Conservation (phyloP, 2,329 filamentous ascomycete species). For the Neonectria hederae region DNA sequence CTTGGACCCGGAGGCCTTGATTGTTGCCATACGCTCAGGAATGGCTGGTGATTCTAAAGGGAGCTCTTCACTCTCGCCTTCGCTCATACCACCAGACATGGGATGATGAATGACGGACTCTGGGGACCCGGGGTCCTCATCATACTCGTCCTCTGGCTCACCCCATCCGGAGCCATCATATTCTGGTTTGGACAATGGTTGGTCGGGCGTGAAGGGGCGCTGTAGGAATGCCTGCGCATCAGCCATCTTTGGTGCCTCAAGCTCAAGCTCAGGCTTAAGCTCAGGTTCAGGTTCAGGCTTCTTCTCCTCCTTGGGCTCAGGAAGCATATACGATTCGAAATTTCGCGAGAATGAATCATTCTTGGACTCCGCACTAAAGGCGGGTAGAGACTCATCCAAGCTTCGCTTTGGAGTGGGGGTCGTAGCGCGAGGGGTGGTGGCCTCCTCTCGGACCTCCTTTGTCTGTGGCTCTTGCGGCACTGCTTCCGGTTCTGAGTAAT, state of each 20-base stretch:
- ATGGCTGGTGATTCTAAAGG: slow-evolving; percentile 68
- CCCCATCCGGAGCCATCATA: slow-evolving; percentile 73
- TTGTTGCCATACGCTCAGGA: slow-evolving; percentile 85
- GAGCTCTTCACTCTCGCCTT: slow-evolving; percentile 55
- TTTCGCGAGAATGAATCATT: slow-evolving; percentile 54
- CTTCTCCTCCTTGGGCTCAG: slow-evolving; percentile 48
- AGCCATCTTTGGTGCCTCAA: slow-evolving; percentile 46
- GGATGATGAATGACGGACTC: slow-evolving; percentile 90
- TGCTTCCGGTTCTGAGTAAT: slow-evolving; percentile 46
- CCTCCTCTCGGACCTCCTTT: slow-evolving; percentile 54
- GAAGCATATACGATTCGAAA: slow-evolving; percentile 58
- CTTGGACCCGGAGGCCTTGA: slow-evolving; percentile 86
- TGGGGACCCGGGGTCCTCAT: slow-evolving; percentile 76
- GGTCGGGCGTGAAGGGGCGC: slow-evolving; percentile 60
- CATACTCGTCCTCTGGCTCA: slow-evolving; percentile 60
- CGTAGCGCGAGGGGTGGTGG: slow-evolving; percentile 60
- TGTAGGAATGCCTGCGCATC: slow-evolving; percentile 50
- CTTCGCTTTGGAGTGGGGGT: slow-evolving; percentile 34
- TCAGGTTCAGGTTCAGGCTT: slow-evolving; percentile 44
- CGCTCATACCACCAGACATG: slow-evolving; percentile 54
- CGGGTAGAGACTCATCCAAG: slow-evolving; percentile 48
- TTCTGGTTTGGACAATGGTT: slow-evolving; percentile 64
- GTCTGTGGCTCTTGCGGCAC: slow-evolving; percentile 34
- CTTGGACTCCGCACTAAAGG: slow-evolving; percentile 48
- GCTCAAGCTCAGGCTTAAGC: slow-evolving; percentile 38